These are phyloP conservation scores for Xerocomus nothofagi DNA, from an alignment of 1,284 basidiomycete species.

Conservation along the genomic window DNA sequence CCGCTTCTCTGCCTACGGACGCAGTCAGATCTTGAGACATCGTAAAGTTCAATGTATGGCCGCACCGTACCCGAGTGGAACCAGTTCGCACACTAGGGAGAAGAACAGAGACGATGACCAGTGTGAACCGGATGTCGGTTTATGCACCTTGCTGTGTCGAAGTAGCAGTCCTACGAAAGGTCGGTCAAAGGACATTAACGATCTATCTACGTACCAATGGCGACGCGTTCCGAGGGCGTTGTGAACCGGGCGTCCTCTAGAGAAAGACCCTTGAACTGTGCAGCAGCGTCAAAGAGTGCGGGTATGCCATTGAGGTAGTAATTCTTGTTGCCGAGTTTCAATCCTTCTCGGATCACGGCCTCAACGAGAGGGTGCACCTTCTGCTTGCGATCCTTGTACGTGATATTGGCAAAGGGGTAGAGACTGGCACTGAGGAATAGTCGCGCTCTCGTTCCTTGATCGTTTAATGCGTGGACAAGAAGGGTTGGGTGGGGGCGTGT, in stretches of 20 bases:
- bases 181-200: background rate
- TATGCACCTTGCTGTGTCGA: slow-evolving; percentile 66
- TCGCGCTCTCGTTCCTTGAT: slow-evolving; percentile 51
- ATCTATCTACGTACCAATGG: slow-evolving; percentile 50
- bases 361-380: slow-evolving; percentile 61
- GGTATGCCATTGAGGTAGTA: slow-evolving; percentile 77
- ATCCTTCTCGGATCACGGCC: slow-evolving; percentile 75
- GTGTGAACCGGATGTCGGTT: slow-evolving; percentile 57
- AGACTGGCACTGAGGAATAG: slow-evolving; percentile 75
- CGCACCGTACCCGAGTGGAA: slow-evolving; percentile 59
- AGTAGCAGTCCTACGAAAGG: slow-evolving; percentile 59
- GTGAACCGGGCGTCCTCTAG: slow-evolving; percentile 41
- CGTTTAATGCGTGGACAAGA: slow-evolving; percentile 38
- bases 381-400: slow-evolving; percentile 64
- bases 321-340: slow-evolving; percentile 82
- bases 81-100: slow-evolving; percentile 72
- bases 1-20: slow-evolving; percentile 43
- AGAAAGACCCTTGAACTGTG: slow-evolving; percentile 44
- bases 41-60: slow-evolving; percentile 1
- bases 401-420: slow-evolving; percentile 61
- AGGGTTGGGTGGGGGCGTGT: slow-evolving; percentile 52
- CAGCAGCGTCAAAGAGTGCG: slow-evolving; percentile 60
- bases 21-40: slow-evolving; percentile 3
- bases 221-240: slow-evolving; percentile 49
- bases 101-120: slow-evolving; percentile 78